Evolutionary conservation across 306 rosid species (phyloP), one percentile per base, ranked within the genome.

Genomic region (Rubus parviflorus): DNA sequence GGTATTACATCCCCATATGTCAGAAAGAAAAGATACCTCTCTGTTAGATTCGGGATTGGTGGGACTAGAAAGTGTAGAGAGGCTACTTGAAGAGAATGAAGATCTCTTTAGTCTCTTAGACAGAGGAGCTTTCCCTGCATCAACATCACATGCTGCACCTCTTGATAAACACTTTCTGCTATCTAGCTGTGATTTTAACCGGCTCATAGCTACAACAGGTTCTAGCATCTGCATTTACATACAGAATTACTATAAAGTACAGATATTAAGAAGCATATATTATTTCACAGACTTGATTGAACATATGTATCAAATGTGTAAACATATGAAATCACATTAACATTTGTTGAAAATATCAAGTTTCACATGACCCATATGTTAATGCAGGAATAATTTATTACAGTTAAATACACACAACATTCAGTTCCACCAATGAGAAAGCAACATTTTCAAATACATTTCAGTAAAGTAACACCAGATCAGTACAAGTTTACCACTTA

Each of bases 191-290:
- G 84, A 79, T 57, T 80, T 85, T 84, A 92, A 77, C 82, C 6
- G 71, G 56, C 53, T 70, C 38, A 83, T 49, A 52, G 85, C 78
- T 62, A 85, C 53, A 77, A 87, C 90, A n/a, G 95, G 93, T 68
- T 86, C 89, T 45, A 89, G 84, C 87, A 90, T 86, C 97, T 94
- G 92, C 83, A 78, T 74, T 77, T 63, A 53, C n/a, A 70, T 35
- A 74, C 16, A 58, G 15, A 1, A 40, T 74, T 74, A 74, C 8
- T 23, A 23, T 11, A 25, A 14, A 45, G 42, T 25, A 25, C 12
- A 60, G 57, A 41, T 23, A 35, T 22, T 37, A 35, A 52, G 46
- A 72, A 72, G 64, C 7, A 37, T 51, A 70, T 37, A 7, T 52
- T 20, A 35, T 16, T 7, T 58, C 46, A 42, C 40, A 57, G 23